phyloP scores from a whole-genome alignment of 495 filamentous ascomycete genomes.

The Lindgomyces ingoldianus region DNA sequence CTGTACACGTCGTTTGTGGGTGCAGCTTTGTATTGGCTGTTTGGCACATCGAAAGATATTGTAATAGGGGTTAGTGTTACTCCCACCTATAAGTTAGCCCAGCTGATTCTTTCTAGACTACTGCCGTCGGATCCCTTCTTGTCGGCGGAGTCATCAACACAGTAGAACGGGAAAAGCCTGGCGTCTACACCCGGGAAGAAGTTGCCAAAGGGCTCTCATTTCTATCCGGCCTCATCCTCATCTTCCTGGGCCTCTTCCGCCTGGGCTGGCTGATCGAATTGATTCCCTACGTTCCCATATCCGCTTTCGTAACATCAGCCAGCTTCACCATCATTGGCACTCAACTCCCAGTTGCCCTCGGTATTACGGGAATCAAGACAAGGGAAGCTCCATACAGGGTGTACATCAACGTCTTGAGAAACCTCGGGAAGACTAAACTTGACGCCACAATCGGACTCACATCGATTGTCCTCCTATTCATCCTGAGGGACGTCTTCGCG shows the following conservation, averaged over 20 bases:
- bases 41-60: slow-evolving; percentile 23
- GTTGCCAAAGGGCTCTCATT: slow-evolving; percentile 16
- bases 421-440: neutral
- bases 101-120: neutral
- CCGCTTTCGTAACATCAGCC: slow-evolving; percentile 23
- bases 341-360: slow-evolving; percentile 14
- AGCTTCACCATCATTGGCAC: slow-evolving; percentile 19
- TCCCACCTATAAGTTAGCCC: neutral
- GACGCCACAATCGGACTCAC: slow-evolving; percentile 16
- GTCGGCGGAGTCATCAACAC: slow-evolving; percentile 14
- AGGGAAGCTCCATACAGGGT: slow-evolving; percentile 15
- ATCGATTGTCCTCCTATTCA: slow-evolving; percentile 15
- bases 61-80: slow-evolving; percentile 12
- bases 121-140: slow-evolving; percentile 19
- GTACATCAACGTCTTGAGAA: neutral
- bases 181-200: slow-evolving; percentile 17
- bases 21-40: slow-evolving; percentile 18
- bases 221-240: slow-evolving; percentile 10
- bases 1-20: slow-evolving; percentile 18
- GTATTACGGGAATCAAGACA: slow-evolving; percentile 18
- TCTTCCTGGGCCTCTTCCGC: slow-evolving; percentile 21
- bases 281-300: slow-evolving; percentile 20
- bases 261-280: slow-evolving; percentile 24
- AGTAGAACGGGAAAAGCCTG: slow-evolving; percentile 6
- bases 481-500: neutral